These are phyloP conservation scores for Solanum virginianum DNA, from an alignment of 257 asterid species.

Conservation along the genomic window DNA sequence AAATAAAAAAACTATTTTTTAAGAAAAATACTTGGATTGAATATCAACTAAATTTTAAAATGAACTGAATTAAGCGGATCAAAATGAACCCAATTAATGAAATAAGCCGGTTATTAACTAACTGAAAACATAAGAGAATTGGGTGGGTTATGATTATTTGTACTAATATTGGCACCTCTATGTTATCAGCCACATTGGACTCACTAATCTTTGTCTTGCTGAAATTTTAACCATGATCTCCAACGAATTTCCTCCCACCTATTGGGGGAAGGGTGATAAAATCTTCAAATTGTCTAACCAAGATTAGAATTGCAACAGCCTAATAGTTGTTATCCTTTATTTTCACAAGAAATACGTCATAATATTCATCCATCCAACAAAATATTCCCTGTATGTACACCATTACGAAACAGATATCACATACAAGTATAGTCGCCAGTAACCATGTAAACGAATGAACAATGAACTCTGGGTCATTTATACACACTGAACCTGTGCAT, in stretches of 20 bases:
- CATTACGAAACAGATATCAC: not conserved
- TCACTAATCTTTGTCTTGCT: not conserved
- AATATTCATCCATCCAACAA: not conserved
- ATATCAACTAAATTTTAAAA: too few species aligned
- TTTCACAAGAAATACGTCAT: not conserved
- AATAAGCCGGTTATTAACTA: not conserved
- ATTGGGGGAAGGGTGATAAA: not conserved
- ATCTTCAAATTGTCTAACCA: not conserved
- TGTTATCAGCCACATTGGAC: not conserved
- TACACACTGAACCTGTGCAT: not conserved
- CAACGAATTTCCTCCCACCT: not conserved
- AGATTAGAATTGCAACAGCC: not conserved
- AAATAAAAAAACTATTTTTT: too few species aligned
- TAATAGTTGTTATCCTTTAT: not conserved
- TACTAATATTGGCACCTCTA: not conserved
- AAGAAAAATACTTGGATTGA: too few species aligned
- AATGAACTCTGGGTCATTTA: not conserved
- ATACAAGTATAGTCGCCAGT: not conserved
- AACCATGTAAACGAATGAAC: not conserved
- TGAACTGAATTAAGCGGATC: not conserved
- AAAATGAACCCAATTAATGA: not conserved
- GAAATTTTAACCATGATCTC: not conserved
- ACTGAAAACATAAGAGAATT: not conserved
- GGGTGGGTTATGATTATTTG: not conserved
- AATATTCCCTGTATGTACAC: not conserved